Base-by-base conservation (phyloP, 2,329 filamentous ascomycete species). In the Aspergillus unguis region DNA sequence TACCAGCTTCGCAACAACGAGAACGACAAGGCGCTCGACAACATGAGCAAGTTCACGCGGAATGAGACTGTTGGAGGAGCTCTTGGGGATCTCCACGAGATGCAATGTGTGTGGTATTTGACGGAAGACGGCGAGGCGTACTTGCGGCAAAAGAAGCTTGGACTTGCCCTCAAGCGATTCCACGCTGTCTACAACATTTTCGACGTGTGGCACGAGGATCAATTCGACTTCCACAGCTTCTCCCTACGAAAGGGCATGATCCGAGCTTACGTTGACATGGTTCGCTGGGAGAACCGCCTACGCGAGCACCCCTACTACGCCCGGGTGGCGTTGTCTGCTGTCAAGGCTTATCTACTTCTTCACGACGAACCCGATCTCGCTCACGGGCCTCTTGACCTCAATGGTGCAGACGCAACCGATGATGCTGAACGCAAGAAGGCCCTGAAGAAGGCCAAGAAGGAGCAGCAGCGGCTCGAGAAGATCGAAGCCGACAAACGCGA, bases 201-300 rank as follows among this genome's bases (percentile, higher is more conserved):
- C 65, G 92, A 97, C 60, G 85, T 90, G 23, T 99, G 94, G 94
- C 88, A 95, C 68, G 95, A 99, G 70, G 94, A 99, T 64, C 94
- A 99, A 67, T 96, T 97, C 65, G 94, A 99, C 70, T 99, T 99
- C 78, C 95, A 99, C 78, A 90, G 85, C 69, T 99, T 99, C 73
- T 96, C 91, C 23, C 78, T 99, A n/a, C 82, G 94, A 23, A 99
- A 97, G 73, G 95, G 95, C 10, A 92, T 96, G 78, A 90, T 97
- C 55, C 82, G 92, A 52, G 89, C 94, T 1, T 99, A 99, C 68
- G 79, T 99, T 37, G 92, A 96, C 63, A 96, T 99, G 90, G 80
- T 99, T 43, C 84, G 88, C 62, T 99, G 94, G 95, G 92, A 97
- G 69, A 92, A 99, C 67, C 84, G 85, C 56, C 75, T 97, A 41